Percentiles rank a stretch among this genome's conserved stretches.
phyloP scores from a whole-genome alignment of 768 basidiomycete species.

The Wakefieldia striispora region DNA sequence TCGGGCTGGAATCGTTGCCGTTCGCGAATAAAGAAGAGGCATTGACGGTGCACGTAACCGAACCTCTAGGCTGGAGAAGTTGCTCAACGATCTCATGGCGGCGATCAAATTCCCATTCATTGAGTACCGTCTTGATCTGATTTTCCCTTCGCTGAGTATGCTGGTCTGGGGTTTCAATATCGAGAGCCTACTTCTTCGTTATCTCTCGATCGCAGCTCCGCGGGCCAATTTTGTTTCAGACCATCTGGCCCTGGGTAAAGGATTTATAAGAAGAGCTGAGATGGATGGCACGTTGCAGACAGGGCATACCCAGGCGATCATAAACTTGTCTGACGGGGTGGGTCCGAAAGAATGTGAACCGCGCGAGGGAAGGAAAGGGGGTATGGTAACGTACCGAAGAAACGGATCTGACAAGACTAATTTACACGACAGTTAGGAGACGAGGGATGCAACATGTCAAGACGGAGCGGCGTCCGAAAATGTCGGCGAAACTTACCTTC shows the following conservation, averaged over 20 bases:
- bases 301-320: slow-evolving; percentile 59
- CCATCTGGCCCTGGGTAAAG: slow-evolving; percentile 35
- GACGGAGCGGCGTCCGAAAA: background rate
- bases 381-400: slow-evolving; percentile 46
- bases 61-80: slow-evolving; percentile 45
- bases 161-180: slow-evolving; percentile 16
- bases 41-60: slow-evolving; percentile 44
- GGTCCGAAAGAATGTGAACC: slow-evolving; percentile 7
- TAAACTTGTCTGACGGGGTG: slow-evolving; percentile 59
- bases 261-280: slow-evolving; percentile 7
- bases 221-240: slow-evolving; percentile 44
- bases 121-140: slow-evolving; percentile 48
- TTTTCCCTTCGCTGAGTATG: slow-evolving; percentile 27
- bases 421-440: slow-evolving; percentile 17
- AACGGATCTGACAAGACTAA: slow-evolving; percentile 72
- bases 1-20: slow-evolving; percentile 29
- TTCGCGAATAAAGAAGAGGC: slow-evolving; percentile 47
- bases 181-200: slow-evolving; percentile 44
- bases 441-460: background rate
- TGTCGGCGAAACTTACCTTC: slow-evolving; percentile 49
- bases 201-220: slow-evolving; percentile 41
- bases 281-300: slow-evolving; percentile 5
- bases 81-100: slow-evolving; percentile 37
- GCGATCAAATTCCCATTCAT: slow-evolving; percentile 38
- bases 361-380: background rate